These are phyloP conservation scores for Monosporascus sp. DNA, from an alignment of 2,329 filamentous ascomycete genomes.

Conservation along the genomic window DNA sequence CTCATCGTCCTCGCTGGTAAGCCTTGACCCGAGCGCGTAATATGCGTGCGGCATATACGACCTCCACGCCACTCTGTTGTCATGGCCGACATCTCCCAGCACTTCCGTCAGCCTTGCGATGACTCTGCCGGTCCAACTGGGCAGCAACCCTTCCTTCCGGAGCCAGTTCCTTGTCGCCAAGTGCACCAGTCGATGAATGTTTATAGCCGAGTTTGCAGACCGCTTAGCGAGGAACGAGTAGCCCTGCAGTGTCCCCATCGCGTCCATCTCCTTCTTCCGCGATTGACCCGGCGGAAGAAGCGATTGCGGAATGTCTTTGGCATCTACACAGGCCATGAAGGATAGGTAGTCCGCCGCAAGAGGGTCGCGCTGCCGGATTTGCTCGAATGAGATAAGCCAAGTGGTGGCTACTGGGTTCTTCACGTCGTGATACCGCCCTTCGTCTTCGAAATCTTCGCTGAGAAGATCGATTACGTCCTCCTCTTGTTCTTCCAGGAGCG, in stretches of 20 bases:
- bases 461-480: too few relatives aligned
- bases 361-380: conserved; percentile 19
- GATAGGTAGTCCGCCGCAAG: conserved; percentile 28
- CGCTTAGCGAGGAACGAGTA: conserved; percentile 23
- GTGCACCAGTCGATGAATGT: conserved; percentile 30
- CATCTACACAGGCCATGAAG: conserved; percentile 30
- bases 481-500: too few relatives aligned
- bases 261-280: conserved; percentile 12
- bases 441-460: too few relatives aligned
- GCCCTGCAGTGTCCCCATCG: conserved; percentile 21
- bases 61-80: neutral
- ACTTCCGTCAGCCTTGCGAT: neutral
- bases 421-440: too few relatives aligned
- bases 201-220: conserved; percentile 6
- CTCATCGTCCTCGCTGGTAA: too few relatives aligned
- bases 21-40: too few relatives aligned
- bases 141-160: conserved; percentile 2
- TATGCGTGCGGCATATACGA: neutral
- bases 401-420: conserved; percentile 29
- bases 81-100: neutral
- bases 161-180: conserved; percentile 22
- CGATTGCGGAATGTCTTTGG: conserved; percentile 27
- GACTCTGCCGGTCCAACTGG: too few relatives aligned
- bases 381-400: conserved; percentile 32
- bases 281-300: conserved; percentile 16